Evolutionary conservation across 495 filamentous ascomycete genomes (phyloP).

Genomic region (Penicillium malachiteum): DNA sequence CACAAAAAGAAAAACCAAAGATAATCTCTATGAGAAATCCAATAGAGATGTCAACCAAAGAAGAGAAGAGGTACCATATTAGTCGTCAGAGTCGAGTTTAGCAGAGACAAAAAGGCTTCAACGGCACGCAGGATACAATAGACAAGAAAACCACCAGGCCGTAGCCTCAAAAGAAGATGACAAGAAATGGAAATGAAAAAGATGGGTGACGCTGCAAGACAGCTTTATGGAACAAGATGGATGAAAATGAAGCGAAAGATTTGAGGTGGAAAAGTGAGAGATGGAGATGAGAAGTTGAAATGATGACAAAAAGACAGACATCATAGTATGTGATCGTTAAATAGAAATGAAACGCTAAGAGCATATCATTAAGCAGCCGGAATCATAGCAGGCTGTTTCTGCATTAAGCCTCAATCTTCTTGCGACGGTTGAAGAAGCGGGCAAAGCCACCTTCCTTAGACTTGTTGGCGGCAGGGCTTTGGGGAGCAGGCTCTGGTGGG

Average conservation of each 20-base stretch:
- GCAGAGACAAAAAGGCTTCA: not conserved
- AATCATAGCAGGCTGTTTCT: not conserved
- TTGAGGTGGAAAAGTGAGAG: not conserved
- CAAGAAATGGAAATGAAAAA: conserved; percentile 7
- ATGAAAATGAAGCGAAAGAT: not conserved
- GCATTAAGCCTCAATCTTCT: conserved; percentile 39
- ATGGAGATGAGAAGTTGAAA: conserved; percentile 5
- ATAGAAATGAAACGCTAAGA: conserved; percentile 32
- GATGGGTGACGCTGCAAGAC: not conserved
- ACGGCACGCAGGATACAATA: conserved; percentile 13
- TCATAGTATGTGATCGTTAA: conserved; percentile 33
- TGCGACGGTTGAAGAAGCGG: conserved; percentile 43
- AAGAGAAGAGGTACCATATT: conserved; percentile 15
- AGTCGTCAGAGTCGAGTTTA: conserved; percentile 15
- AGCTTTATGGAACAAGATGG: conserved; percentile 14
- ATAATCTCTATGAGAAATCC: not conserved
- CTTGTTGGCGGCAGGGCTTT: conserved; percentile 17
- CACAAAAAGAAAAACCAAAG: conserved; percentile 17
- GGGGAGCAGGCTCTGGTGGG: conserved; percentile 52
- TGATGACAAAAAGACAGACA: conserved; percentile 24
- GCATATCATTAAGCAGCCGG: conserved; percentile 24
- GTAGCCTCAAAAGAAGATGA: conserved; percentile 11
- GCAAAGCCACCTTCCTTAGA: conserved; percentile 33
- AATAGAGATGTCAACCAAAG: conserved; percentile 2
- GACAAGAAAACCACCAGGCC: conserved; percentile 14